Evolutionary conservation across 768 basidiomycete species (phyloP).

Genomic region (Suillus tomentosus): DNA sequence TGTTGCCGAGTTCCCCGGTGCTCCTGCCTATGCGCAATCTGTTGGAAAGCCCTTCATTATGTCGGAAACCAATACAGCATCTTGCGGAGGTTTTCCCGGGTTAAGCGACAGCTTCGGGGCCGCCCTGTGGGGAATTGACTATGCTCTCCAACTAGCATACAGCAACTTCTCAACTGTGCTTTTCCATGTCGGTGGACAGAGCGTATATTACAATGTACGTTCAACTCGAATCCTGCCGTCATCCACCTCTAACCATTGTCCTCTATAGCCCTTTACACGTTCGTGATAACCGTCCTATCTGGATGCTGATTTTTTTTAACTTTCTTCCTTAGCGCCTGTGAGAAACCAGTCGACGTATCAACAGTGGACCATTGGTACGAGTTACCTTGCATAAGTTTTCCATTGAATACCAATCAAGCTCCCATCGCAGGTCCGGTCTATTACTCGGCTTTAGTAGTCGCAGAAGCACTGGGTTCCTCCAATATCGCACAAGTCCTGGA

Average conservation of each 20-base stretch:
- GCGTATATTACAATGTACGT: conserved; percentile 64
- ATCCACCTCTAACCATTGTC: conserved; percentile 4
- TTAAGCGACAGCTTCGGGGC: conserved; percentile 62
- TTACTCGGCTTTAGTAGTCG: conserved; percentile 70
- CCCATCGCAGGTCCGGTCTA: conserved; percentile 50
- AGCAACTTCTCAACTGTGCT: conserved; percentile 46
- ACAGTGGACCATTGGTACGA: conserved; percentile 64
- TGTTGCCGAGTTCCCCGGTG: conserved; percentile 52
- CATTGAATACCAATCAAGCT: not conserved
- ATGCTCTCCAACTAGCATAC: conserved; percentile 52
- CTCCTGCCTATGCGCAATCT: conserved; percentile 42
- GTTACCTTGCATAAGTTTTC: not conserved
- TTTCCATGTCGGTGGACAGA: conserved; percentile 62
- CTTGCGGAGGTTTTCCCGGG: conserved; percentile 49
- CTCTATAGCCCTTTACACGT: conserved; percentile 41
- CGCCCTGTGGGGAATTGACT: conserved; percentile 55
- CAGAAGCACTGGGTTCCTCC: conserved; percentile 70
- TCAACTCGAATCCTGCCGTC: not conserved
- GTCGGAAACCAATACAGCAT: conserved; percentile 60
- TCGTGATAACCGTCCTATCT: conserved; percentile 7
- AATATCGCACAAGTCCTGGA: conserved; percentile 70
- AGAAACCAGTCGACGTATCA: conserved; percentile 57
- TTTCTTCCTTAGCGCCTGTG: conserved; percentile 45
- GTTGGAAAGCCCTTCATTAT: conserved; percentile 48
- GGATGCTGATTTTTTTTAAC: not conserved